Percentiles rank a stretch among this genome's conserved stretches.
Conservation (phyloP, 2,329 filamentous ascomycete species). For the Hypoxylon sp. region DNA sequence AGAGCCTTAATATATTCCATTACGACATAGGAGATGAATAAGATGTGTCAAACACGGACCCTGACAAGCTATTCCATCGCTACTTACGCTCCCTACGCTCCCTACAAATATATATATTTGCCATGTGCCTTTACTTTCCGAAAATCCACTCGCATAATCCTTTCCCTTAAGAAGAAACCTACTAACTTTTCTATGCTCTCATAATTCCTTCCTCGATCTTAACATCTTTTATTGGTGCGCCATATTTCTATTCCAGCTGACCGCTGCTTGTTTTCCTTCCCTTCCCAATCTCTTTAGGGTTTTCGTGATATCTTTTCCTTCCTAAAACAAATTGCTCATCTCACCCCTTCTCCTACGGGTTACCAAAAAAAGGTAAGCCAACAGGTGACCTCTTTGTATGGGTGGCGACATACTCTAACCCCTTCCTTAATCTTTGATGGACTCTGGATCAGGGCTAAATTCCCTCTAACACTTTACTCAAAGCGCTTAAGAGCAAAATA, state of each 20-base stretch:
- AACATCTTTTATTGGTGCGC: not conserved
- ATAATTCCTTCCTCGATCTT: not conserved
- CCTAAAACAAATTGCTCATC: not conserved
- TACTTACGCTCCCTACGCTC: not conserved
- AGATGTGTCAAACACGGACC: not conserved
- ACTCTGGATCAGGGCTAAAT: not conserved
- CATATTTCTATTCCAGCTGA: not conserved
- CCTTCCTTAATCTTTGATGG: not conserved
- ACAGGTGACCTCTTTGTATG: not conserved
- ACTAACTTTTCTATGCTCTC: not conserved
- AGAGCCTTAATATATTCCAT: not conserved
- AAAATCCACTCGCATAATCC: not conserved
- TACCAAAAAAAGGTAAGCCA: not conserved
- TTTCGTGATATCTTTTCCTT: not conserved
- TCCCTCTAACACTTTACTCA: not conserved
- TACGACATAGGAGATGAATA: not conserved
- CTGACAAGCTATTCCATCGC: not conserved
- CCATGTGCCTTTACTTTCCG: not conserved
- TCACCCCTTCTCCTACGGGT: not conserved
- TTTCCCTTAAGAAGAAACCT: not conserved
- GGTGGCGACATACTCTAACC: not conserved
- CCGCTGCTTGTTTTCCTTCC: not conserved
- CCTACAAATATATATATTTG: not conserved
- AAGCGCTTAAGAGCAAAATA: not conserved
- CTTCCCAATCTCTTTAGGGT: not conserved